Conservation (phyloP, 257 asterid species). For the Buddleja alternifolia region DNA sequence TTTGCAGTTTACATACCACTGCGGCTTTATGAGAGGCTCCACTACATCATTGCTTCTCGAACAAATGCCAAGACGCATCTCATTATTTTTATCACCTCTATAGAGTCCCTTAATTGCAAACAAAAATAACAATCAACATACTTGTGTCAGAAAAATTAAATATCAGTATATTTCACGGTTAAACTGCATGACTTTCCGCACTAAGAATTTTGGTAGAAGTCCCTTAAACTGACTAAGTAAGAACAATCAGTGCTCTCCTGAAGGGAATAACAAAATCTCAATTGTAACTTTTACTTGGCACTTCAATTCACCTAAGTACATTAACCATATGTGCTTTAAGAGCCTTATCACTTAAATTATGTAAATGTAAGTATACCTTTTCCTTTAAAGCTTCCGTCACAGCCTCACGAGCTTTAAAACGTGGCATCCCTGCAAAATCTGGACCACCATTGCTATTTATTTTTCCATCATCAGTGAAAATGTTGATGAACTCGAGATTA, state of each 20-base stretch:
- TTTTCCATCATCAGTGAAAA: constrained; percentile 92
- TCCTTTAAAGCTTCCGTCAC: constrained; percentile 72
- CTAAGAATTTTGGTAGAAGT: background rate
- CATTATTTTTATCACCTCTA: constrained; percentile 75
- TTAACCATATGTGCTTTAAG: background rate
- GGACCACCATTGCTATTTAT: constrained; percentile 88
- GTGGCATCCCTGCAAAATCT: constrained; percentile 77
- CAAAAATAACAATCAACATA: constrained; percentile 25
- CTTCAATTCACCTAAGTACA: constrained; percentile 3
- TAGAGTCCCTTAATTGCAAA: constrained; percentile 68
- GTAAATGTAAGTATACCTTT: constrained; percentile 47
- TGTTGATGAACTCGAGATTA: constrained; percentile 73
- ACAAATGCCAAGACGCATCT: constrained; percentile 95
- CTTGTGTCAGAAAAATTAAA: background rate
- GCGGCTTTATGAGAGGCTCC: constrained; percentile 97
- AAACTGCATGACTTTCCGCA: constrained; percentile 1
- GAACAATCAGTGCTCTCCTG: background rate
- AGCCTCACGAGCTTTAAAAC: constrained; percentile 88
- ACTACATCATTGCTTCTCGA: constrained; percentile 87
- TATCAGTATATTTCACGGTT: background rate
- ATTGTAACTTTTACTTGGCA: constrained; percentile 25
- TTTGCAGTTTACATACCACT: constrained; percentile 94
- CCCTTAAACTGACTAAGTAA: background rate
- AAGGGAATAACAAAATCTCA: constrained; percentile 4
- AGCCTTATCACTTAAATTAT: background rate